Evolutionary conservation across 345 rosid species (phyloP), one percentile per base, ranked within the genome.

Genomic region (Arabidopsis suecica): DNA sequence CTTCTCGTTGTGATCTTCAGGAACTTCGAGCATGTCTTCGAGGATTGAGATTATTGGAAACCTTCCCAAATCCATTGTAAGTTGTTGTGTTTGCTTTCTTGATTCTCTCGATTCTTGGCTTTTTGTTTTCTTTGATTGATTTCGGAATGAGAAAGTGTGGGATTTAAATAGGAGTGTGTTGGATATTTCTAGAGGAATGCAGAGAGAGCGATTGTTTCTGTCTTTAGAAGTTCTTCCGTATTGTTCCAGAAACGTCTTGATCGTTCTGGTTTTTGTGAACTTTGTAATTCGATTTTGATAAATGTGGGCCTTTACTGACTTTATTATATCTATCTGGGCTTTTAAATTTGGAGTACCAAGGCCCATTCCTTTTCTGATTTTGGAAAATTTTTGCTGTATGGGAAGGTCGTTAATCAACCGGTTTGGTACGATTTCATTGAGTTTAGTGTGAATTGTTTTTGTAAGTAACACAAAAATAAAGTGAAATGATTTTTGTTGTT

Each of bases 11-110:
- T 73, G 79, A 3, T 83, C 90, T 12, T 82, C 79, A 0, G 72
- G 74, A 2, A 70, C 16, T 62, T 91, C 93, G 53, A 86, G 75
- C 85, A 87, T 78, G 79, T 92, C 88, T 9, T 86, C 84, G 14
- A 90, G 81, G 41, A 84, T 69, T 5, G 82, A 60, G 56, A 88
- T 20, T 41, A 88, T 63, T 0, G 92, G 88, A 1, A 82, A 20
- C 30, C 84, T 68, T 33, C 86, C 79, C 16, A 88, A 55, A 75
- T 87, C 91, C 91, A 78, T 78, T 32, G 49, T 9, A 7, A 2
- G 7, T 6, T 41, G 14, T 5, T 32, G 4, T 36, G 1, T n/a
- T 47, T 0, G 18, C 16, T 76, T 54, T n/a, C 12, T 68, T 41
- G 66, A 37, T 51, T 40, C 32, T 57, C 23, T 11, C 9, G 38